Base-by-base conservation (phyloP, 164 flowering plant species). In the Chimonanthus salicifolius region DNA sequence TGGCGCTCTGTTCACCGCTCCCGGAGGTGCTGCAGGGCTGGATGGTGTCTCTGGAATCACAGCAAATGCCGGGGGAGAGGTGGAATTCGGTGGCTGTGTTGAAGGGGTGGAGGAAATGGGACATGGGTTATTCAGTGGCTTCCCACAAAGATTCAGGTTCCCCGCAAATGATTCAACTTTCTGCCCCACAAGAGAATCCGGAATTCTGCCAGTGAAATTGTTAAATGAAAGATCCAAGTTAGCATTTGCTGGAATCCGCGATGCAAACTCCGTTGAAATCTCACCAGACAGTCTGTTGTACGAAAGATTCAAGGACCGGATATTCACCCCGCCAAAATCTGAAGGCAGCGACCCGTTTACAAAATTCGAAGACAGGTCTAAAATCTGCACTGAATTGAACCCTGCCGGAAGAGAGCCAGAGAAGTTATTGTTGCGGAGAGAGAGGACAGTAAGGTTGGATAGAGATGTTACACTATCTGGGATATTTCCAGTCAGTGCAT, bases 81-180 rank as follows among this genome's bases (percentile, higher is more conserved):
- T 51, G 4, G 94, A 71, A 48, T 90, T 87, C 0, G 92, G 89
- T 21, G 74, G 50, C 4, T 88, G 85, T 20, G 72, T 75, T 0
- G 97, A 81, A 3, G 78, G 81, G 0, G 88, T 77, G 0, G 95
- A 87, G 68, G 91, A 89, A 43, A 88, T 80, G 0, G 84, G 16
- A 75, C 98, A 92, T 2, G 82, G 83, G 43, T 77, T 85, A 78
- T 84, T 85, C 64, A 93, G 69, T 5, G 94, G 94, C 62, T 85
- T 90, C 13, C 99, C 99, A 58, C 99, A 96, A 0, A 96, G 83
- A 70, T 84, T 85, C 7, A 70, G 64, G 47, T 93, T 96, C 3
- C 97, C 97, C 0, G 80, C 70, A 67, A 89, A 88, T 0, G 80
- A 75, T 18, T 84, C 89, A 6, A 80, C 68, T 60, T 85, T 87